Base-by-base conservation (phyloP, 148 eudicot genomes). In the Limonium bicolor region DNA sequence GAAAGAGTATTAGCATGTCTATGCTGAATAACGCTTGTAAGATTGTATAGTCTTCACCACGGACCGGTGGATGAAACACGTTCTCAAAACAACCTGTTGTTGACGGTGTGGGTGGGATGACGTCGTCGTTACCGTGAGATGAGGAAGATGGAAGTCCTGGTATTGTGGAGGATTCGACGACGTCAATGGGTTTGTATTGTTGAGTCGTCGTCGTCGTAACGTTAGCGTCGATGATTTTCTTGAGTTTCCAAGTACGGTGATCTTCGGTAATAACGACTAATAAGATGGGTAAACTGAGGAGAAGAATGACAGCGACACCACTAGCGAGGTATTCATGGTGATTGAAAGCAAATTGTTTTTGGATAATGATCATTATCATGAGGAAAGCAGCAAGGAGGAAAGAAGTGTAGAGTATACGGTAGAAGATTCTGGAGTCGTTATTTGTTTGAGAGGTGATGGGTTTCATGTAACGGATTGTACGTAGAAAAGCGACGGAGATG, bases 21-120 rank as follows among this genome's bases (percentile, higher is more conserved):
- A 55, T 8, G 8, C 60, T 36, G 13, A 55, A 55, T n/a, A 48
- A 22, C 0, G 60, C 45, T 27, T 55, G 60, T 11, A 55, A 30
- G 16, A 55, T 46, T 17, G 60, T 45, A 6, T 46, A 36, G 24
- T 55, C 45, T 12, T 55, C 28, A 0, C 60, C 60, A 20, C 39
- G 23, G 6, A 24, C 34, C 13, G 60, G 60, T 12, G 45, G 52
- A 6, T 21, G 26, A 8, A 55, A 55, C 3, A 35, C 20, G 2
- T 35, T 41, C 9, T 35, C 25, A n/a, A 46, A 27, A 21, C 51
- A 55, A 9, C 42, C 21, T 7, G 14, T 21, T 6, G 17, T 10
- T 34, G 7, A 6, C 17, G 28, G n/a, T 15, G 31, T 29, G 4
- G 39, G 12, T 23, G 15, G 20, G 4, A n/a, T n/a, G n/a, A n/a